Evolutionary conservation across 192 early-diverging fungal genomes (phyloP).

Genomic region (Thamnidium elegans): DNA sequence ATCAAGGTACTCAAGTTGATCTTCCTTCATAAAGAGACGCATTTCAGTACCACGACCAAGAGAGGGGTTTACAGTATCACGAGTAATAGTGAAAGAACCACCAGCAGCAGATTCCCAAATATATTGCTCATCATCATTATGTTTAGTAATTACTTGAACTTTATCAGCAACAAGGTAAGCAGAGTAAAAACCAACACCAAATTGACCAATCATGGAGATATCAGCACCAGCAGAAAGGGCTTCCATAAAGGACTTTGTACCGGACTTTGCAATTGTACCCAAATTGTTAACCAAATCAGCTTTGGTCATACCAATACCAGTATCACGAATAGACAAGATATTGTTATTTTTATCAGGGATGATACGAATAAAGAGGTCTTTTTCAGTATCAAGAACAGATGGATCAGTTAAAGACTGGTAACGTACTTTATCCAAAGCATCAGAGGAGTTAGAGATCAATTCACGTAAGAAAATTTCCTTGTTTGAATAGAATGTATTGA

Average conservation of each 20-base stretch:
- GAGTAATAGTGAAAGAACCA: conserved; percentile 88
- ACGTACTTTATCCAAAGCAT: conserved; percentile 89
- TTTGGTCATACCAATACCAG: conserved; percentile 93
- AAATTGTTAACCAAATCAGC: conserved; percentile 94
- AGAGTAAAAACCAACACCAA: conserved; percentile 99
- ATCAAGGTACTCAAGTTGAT: conserved; percentile 92
- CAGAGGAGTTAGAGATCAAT: conserved; percentile 84
- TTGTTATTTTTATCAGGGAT: conserved; percentile 80
- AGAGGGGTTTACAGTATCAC: conserved; percentile 82
- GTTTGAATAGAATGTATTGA: conserved; percentile 99
- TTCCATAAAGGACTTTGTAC: conserved; percentile 99
- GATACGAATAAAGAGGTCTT: conserved; percentile 94
- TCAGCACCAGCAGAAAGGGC: conserved; percentile 90
- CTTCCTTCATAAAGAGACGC: conserved; percentile 97
- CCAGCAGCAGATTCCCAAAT: conserved; percentile 91
- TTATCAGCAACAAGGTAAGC: conserved; percentile 98
- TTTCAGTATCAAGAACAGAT: conserved; percentile 85
- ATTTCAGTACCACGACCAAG: conserved; percentile 96
- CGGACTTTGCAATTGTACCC: conserved; percentile 99
- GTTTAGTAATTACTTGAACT: conserved; percentile 93
- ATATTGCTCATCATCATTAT: conserved; percentile 96
- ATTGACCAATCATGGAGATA: conserved; percentile 99
- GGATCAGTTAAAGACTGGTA: conserved; percentile 93
- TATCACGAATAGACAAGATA: conserved; percentile 72
- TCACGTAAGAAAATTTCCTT: conserved; percentile 96